A percentile compares a stretch with the other conserved stretches of the same genome.
These are phyloP conservation scores for Bothriochloa decipiens DNA, from an alignment of 176 grass and related monocot genomes.

Conservation along the genomic window DNA sequence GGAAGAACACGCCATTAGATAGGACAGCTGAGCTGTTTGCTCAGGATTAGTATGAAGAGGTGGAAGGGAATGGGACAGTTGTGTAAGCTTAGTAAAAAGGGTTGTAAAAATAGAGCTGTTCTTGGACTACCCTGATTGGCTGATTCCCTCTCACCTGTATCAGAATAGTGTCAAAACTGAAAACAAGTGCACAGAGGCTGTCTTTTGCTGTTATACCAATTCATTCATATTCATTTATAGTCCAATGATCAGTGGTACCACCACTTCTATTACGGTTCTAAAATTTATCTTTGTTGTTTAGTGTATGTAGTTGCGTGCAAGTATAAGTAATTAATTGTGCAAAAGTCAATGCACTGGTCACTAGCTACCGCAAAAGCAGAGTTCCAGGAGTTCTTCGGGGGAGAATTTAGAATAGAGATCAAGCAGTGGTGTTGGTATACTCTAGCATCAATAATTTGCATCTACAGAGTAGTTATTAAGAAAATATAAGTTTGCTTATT, in stretches of 20 bases:
- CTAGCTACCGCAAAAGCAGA: too few relatives aligned
- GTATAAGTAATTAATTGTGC: background rate
- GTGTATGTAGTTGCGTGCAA: too few relatives aligned
- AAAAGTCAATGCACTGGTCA: too few relatives aligned
- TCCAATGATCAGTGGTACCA: background rate
- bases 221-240: conserved; percentile 15
- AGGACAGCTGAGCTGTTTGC: background rate
- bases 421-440: background rate
- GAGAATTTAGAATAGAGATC: background rate
- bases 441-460: background rate
- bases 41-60: conserved; percentile 5
- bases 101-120: background rate
- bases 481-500: background rate
- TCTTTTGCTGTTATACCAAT: background rate
- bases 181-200: conserved; percentile 26
- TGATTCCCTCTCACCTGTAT: background rate
- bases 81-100: background rate
- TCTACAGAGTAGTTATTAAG: too few relatives aligned
- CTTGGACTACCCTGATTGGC: background rate
- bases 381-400: too few relatives aligned
- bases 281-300: too few relatives aligned
- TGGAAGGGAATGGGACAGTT: conserved; percentile 5
- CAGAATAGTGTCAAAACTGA: conserved; percentile 20
- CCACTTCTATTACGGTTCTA: background rate
- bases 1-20: background rate